A percentile compares a stretch with the other conserved stretches of the same genome.
phyloP scores from a whole-genome alignment of 345 rosid species.

The Sisymbrium altissimum region DNA sequence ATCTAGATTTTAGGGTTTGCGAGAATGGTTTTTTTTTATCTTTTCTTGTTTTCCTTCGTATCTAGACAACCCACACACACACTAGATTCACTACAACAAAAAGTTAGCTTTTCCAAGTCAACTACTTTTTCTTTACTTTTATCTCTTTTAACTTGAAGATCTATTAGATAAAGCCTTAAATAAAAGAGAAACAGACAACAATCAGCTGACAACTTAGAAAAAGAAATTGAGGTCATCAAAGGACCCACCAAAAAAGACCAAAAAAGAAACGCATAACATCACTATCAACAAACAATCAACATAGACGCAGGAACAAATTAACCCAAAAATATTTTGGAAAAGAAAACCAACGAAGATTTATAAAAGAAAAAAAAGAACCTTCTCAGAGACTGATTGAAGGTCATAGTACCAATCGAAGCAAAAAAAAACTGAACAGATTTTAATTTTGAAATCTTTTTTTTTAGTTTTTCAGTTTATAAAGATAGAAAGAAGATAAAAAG shows the following conservation, averaged over 20 bases:
- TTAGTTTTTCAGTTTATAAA: not conserved
- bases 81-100: not conserved
- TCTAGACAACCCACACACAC: not conserved
- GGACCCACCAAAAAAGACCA: not conserved
- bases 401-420: too few relatives aligned
- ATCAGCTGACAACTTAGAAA: not conserved
- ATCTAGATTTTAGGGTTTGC: not conserved
- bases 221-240: conserved; percentile 4
- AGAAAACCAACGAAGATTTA: not conserved
- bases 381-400: not conserved
- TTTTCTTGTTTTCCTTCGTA: not conserved
- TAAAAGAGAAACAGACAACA: not conserved
- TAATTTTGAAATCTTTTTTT: not conserved
- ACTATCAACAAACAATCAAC: not conserved
- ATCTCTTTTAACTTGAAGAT: not conserved
- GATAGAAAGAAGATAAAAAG: not conserved
- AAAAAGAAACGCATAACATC: not conserved
- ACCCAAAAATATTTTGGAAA: not conserved
- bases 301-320: not conserved
- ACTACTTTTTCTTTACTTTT: not conserved
- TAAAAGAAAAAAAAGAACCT: not conserved
- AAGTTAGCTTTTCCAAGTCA: conserved; percentile 9
- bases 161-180: too few relatives aligned
- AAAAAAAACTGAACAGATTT: not conserved
- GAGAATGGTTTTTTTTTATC: too few relatives aligned